Evolutionary conservation across 371 early-diverging fungal genomes (phyloP).

Genomic region (Rhizopus microsporus): DNA sequence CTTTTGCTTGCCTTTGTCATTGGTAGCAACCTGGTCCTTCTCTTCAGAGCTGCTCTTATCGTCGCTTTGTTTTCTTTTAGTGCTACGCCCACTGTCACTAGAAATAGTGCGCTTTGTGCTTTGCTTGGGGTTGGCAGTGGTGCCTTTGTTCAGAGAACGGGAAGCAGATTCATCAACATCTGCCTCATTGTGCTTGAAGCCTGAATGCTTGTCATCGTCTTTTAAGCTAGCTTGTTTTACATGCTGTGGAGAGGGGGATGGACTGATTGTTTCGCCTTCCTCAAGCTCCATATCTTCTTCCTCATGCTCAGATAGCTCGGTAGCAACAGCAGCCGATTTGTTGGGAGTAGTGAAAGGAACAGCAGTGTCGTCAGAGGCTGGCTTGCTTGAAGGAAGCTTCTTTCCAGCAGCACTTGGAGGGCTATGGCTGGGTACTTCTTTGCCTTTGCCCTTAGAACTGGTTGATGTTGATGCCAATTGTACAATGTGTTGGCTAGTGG

Average conservation of each 20-base stretch:
- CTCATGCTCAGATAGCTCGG: neutral
- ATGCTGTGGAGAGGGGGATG: constrained; percentile 22
- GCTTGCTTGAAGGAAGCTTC: neutral
- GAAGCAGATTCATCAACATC: neutral
- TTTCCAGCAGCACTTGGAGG: too few species aligned
- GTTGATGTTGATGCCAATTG: too few species aligned
- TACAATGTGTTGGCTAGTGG: too few species aligned
- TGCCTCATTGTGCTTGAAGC: neutral
- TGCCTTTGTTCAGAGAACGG: neutral
- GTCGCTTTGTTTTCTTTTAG: too few species aligned
- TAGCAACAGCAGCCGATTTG: too few species aligned
- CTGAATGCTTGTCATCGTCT: neutral
- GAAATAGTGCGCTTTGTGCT: neutral
- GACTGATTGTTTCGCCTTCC: constrained; percentile 29
- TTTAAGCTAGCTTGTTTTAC: neutral
- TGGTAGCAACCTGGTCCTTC: neutral
- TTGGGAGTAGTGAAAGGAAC: too few species aligned
- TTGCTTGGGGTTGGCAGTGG: neutral
- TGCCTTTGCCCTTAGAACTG: too few species aligned
- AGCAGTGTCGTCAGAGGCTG: neutral
- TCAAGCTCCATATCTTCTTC: constrained; percentile 23
- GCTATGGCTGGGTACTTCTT: too few species aligned
- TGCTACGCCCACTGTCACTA: too few species aligned
- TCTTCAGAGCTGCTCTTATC: neutral
- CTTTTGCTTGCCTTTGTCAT: neutral